Evolutionary conservation across 345 rosid genomes (phyloP), one percentile per base, ranked within the genome.

Genomic region (Excoecaria cochinchinensis): DNA sequence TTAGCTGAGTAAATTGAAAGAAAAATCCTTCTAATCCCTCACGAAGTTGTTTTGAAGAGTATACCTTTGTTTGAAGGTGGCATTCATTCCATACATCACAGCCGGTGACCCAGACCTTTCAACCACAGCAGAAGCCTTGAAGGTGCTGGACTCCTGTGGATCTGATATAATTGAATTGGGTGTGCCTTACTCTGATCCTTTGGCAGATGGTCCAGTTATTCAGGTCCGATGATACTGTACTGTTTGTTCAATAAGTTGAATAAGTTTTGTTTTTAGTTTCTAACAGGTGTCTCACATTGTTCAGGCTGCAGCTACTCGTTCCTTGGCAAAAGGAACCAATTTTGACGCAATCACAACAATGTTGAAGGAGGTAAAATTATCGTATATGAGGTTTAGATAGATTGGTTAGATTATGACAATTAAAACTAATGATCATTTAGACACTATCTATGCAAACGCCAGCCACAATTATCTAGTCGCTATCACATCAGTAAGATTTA

Each of bases 21-120:
- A 44, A 4, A 31, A 44, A 71, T 63, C 7, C 12, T 52, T 47
- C 39, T 52, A 13, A 25, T 15, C n/a, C 63, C 6, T 50, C 1
- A 21, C 14, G 6, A 42, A 72, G 21, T 51, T 46, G 16, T 46
- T 48, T 46, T 78, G 24, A 72, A 15, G 50, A 22, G 42, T 44
- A 40, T 71, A 51, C 52, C 2, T 79, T 25, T 73, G 1, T 79
- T 10, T 78, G 85, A 76, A 92, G 99, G 92, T 95, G 77, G 98
- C 97, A 67, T 69, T 91, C 50, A 87, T 93, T 76, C 97, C 97
- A 12, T 90, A 86, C 87, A 95, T 93, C 73, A 95, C 99, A 36
- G 99, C 97, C 31, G 99, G 98, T 73, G 97, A 93, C 79, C 98
- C 99, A 72, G 97, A 95, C 85, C 95, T 95, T 83, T 85, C 92